Base-by-base conservation (phyloP, 257 asterid species). In the Nicotiana knightiana region DNA sequence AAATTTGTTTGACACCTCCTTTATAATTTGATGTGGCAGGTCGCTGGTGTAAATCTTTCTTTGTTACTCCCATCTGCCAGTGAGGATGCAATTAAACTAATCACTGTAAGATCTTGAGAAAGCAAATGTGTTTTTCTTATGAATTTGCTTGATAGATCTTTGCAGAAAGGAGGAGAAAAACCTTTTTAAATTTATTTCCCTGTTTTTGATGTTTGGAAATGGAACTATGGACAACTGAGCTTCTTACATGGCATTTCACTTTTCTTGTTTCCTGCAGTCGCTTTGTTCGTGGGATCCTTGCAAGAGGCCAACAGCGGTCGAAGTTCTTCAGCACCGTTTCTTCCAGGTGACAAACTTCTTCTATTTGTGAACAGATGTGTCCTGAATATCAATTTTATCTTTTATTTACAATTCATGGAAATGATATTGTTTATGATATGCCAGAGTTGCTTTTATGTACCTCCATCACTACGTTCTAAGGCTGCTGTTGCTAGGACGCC, bases 201-300 rank as follows among this genome's bases (percentile, higher is more conserved):
- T 48, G 24, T 48, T 48, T 39, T 26, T 73, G 24, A 73, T 48
- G 24, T 73, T 26, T 48, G 62, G n/a, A 12, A 24, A 73, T 26
- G 39, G 61, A 6, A 28, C 13, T 46, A 9, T 6, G 51, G 79
- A 73, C 15, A 73, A 73, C 15, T 35, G 16, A 73, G 53, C 66
- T 28, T 61, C 66, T 61, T 54, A 30, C 81, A 65, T 32, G 54
- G n/a, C 67, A n/a, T 77, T 32, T 83, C 28, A 57, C 7, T 9
- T 73, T 58, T 35, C 30, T n/a, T 24, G 79, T 85, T 82, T 48
- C 58, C 65, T 88, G 78, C 58, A 94, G 67, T 89, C 92, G 18
- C 90, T 91, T 80, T 91, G 96, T 82, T 89, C 92, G 11, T 92
- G 97, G 97, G 90, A 92, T 82, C 97, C 97, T 6, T 81, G 81